phyloP scores from a whole-genome alignment of 140 eudicot species.

The Ambrosia hybrid region DNA sequence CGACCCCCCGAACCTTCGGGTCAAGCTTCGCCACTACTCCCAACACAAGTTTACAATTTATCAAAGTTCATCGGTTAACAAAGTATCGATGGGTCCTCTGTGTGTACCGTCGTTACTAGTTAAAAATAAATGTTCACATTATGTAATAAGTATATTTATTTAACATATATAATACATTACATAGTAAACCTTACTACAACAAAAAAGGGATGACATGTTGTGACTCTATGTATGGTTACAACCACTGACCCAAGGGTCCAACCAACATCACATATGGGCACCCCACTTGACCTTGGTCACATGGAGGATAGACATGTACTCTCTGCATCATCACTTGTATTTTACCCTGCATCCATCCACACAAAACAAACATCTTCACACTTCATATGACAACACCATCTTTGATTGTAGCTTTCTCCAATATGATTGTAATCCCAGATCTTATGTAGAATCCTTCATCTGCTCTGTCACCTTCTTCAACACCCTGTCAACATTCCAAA shows the following conservation, averaged over 20 bases:
- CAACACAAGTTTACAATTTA: neutral
- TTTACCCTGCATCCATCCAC: constrained; percentile 14
- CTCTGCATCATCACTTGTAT: constrained; percentile 30
- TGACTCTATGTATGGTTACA: constrained; percentile 25
- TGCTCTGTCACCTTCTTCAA: constrained; percentile 80
- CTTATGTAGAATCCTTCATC: constrained; percentile 94
- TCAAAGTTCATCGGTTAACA: too few species aligned
- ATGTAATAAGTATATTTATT: neutral
- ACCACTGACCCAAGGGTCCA: constrained; percentile 10
- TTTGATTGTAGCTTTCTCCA: constrained; percentile 82
- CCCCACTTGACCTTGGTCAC: constrained; percentile 23
- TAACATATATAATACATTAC: constrained; percentile 22
- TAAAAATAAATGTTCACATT: neutral
- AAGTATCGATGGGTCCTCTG: neutral
- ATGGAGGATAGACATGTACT: constrained; percentile 21
- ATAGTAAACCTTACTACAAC: constrained; percentile 20
- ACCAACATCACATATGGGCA: constrained; percentile 30
- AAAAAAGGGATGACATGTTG: constrained; percentile 1
- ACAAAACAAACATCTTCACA: neutral
- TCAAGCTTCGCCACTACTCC: neutral
- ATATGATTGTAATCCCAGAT: constrained; percentile 80
- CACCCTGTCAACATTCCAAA: constrained; percentile 52
- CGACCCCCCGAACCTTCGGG: too few species aligned
- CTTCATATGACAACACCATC: constrained; percentile 81
- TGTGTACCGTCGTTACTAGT: neutral